Base-by-base conservation (phyloP, 331 rosid species). In the Malus hybrid region DNA sequence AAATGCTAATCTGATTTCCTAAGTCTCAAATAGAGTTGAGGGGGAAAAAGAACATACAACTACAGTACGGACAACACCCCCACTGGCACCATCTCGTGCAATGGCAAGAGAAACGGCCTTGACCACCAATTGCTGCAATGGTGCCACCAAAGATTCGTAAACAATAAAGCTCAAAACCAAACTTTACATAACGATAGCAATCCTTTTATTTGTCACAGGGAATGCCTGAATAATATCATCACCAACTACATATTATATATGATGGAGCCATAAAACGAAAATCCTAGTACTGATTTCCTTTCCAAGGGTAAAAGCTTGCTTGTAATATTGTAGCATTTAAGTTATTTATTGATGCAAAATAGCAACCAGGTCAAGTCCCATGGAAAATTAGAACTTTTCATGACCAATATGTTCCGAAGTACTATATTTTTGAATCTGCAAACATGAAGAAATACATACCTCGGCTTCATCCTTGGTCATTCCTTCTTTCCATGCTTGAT, bases 381-480 rank as follows among this genome's bases (percentile, higher is more conserved):
- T 20, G 12, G 13, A 27, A 20, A 22, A 52, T 18, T 5, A 6
- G 39, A 48, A 59, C 28, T 19, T 63, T 46, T 19, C 36, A 74
- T 6, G 20, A 64, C 10, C 29, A 55, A 0, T 46, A n/a, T 39
- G 32, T 52, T 42, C 20, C 7, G 2, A 46, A 52, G 9, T 52
- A 16, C 20, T 52, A 52, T 15, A 52, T 0, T 6, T 52, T 52
- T 52, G 0, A 52, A 52, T 46, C 9, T 24, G 33, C 70, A 75
- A 73, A 31, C 54, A 76, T 32, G 29, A 62, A 80, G 64, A 73
- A 69, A 75, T 29, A 67, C 82, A 83, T 84, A 92, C 99, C 97
- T 95, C 99, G n/a, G 99, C 98, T 86, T 95, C 99, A 7, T 95
- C 98, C 85, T 86, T 90, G 74, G 93, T 95, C 99, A 90, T 92